A percentile compares a stretch with the other conserved stretches of the same genome.
phyloP scores from a whole-genome alignment of 83 land plant genomes.

The Picea engelmannii region DNA sequence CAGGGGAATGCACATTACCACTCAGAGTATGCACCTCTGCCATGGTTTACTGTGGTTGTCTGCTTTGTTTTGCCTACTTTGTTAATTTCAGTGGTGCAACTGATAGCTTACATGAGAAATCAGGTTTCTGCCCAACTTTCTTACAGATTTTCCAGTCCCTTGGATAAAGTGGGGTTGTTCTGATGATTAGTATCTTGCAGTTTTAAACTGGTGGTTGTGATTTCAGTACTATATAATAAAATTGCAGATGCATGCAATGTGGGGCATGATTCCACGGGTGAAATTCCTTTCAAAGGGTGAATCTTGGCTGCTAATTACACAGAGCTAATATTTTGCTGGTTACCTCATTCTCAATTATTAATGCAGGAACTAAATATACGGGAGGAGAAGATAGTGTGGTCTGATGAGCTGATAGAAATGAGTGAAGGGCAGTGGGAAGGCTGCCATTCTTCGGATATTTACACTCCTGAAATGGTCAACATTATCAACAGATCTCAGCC shows the following conservation, averaged over 20 bases:
- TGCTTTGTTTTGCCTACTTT: not conserved
- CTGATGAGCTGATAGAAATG: conserved; percentile 64
- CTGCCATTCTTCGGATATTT: conserved; percentile 55
- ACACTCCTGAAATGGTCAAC: conserved; percentile 55
- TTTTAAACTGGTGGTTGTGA: not conserved
- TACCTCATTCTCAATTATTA: not conserved
- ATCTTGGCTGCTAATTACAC: not conserved
- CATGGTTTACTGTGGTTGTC: not conserved
- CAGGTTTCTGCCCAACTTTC: not conserved
- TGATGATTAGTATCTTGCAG: not conserved
- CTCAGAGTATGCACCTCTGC: not conserved
- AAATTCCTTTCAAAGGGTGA: not conserved
- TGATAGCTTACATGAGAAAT: not conserved
- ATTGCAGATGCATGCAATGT: not conserved
- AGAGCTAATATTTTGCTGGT: not conserved
- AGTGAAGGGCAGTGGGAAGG: conserved; percentile 90
- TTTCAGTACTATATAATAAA: not conserved
- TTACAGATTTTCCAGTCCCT: not conserved
- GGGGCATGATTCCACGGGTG: not conserved
- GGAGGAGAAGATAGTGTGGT: conserved; percentile 60
- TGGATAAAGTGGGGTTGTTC: not conserved
- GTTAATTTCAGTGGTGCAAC: not conserved
- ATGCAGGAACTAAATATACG: conserved; percentile 64
- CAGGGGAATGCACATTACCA: not conserved
- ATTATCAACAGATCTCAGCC: conserved; percentile 62